Conservation (phyloP, 257 asterid genomes). For the Primulina tabacum region DNA sequence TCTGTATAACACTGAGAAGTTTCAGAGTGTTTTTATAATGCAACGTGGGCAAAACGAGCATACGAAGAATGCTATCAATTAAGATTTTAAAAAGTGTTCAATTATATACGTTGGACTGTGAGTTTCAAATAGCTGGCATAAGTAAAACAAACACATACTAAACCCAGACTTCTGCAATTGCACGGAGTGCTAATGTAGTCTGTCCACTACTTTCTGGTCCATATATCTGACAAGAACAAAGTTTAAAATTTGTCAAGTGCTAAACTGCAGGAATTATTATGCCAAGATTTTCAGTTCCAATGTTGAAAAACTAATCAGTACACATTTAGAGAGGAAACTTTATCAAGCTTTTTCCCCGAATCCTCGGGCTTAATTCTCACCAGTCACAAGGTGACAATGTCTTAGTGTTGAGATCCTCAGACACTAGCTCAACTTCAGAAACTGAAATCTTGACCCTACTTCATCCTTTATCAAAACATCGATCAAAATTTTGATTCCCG, state of each 20-base stretch:
- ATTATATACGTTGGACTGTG: constrained; percentile 8
- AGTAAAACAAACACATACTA: constrained; percentile 48
- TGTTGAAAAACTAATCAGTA: neutral
- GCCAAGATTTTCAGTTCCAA: neutral
- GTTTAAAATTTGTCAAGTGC: constrained; percentile 22
- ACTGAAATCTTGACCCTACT: too few species aligned
- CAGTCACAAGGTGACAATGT: neutral
- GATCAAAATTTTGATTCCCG: neutral
- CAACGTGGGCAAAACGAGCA: constrained; percentile 8
- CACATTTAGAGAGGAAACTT: neutral
- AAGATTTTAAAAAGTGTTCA: constrained; percentile 12
- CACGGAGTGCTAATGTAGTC: constrained; percentile 97
- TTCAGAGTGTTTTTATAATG: constrained; percentile 24
- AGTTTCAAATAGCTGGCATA: constrained; percentile 3
- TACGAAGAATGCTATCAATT: constrained; percentile 8
- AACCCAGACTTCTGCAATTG: constrained; percentile 99
- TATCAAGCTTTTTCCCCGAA: neutral
- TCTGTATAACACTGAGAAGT: constrained; percentile 49
- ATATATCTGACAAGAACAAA: constrained; percentile 55
- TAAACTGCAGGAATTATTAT: neutral
- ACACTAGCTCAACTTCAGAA: neutral
- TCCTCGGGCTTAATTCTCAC: neutral
- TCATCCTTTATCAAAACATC: neutral
- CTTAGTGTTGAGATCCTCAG: neutral
- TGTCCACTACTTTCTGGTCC: constrained; percentile 99